Conservation (phyloP, 202 grass and related monocot species). For the Panicum hallii region DNA sequence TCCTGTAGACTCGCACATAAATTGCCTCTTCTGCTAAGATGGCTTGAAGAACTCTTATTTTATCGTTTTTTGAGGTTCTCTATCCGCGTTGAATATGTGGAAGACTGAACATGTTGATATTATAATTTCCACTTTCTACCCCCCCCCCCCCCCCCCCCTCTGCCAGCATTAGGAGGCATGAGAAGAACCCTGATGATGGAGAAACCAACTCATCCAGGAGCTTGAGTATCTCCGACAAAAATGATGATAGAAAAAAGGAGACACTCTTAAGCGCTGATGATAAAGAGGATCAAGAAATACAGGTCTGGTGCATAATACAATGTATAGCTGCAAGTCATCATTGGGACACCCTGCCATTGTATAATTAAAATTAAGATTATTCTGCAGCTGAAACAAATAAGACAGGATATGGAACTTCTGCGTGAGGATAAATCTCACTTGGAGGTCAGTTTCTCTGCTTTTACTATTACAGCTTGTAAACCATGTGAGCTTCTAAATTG, state of each 20-base stretch:
- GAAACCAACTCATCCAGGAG: conserved; percentile 74
- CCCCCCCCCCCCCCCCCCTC: not conserved
- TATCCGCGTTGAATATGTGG: not conserved
- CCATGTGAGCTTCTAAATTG: not conserved
- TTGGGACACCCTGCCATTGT: conserved; percentile 5
- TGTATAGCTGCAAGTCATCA: conserved; percentile 4
- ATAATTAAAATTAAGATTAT: conserved; percentile 40
- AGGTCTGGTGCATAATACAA: conserved; percentile 53
- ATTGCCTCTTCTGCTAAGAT: conserved; percentile 25
- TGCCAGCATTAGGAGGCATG: conserved; percentile 70
- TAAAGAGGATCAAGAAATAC: conserved; percentile 64
- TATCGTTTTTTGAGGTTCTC: not conserved
- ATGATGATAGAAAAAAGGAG: conserved; percentile 61
- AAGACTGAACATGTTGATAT: conserved; percentile 3
- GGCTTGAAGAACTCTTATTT: not conserved
- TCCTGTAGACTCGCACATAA: not conserved
- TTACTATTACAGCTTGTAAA: not conserved
- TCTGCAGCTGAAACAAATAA: conserved; percentile 75
- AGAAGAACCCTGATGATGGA: conserved; percentile 67
- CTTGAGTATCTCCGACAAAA: conserved; percentile 58
- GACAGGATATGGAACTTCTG: conserved; percentile 64
- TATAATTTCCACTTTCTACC: conserved; percentile 27
- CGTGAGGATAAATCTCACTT: conserved; percentile 70
- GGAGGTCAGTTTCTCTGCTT: conserved; percentile 62
- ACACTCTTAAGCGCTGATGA: conserved; percentile 63